Conservation (phyloP, 495 filamentous ascomycete genomes). For the Bryoglossum gracile region DNA sequence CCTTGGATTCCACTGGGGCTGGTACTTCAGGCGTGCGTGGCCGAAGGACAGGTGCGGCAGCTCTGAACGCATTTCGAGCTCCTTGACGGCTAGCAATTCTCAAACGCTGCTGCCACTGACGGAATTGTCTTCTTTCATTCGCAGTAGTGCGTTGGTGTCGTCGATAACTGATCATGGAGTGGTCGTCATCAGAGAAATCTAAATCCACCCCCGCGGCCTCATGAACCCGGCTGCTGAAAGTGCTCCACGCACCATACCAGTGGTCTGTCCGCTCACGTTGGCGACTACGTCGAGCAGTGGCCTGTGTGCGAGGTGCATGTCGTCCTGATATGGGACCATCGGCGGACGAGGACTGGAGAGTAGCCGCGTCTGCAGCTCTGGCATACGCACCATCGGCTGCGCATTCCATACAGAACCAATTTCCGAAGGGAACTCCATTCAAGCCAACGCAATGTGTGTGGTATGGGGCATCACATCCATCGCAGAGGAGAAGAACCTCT, state of each 20-base stretch:
- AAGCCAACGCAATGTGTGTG: conserved; percentile 86
- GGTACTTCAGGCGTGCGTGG: conserved; percentile 39
- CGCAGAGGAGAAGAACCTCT: conserved; percentile 76
- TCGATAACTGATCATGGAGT: conserved; percentile 41
- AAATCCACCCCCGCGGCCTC: conserved; percentile 66
- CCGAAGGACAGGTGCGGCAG: conserved; percentile 27
- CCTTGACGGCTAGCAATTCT: conserved; percentile 73
- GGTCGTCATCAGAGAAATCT: conserved; percentile 83
- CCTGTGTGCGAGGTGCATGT: conserved; percentile 38
- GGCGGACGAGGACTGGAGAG: conserved; percentile 24
- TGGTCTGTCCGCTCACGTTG: conserved; percentile 40
- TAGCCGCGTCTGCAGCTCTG: conserved; percentile 31
- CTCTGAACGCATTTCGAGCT: conserved; percentile 57
- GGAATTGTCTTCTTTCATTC: conserved; percentile 58
- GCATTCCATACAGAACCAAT: conserved; percentile 85
- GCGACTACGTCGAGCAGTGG: conserved; percentile 37
- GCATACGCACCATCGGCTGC: conserved; percentile 43
- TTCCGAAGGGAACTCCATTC: conserved; percentile 58
- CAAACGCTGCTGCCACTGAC: conserved; percentile 71
- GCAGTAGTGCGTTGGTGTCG: conserved; percentile 52
- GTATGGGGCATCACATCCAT: conserved; percentile 75
- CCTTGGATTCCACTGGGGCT: conserved; percentile 56
- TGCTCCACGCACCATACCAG: conserved; percentile 50
- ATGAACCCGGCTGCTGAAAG: conserved; percentile 41
- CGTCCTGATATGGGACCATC: conserved; percentile 23